A percentile compares a stretch with the other conserved stretches of the same genome.
These are phyloP conservation scores for Eimeria necatrix DNA, from an alignment of 169 alveolate species.

Conservation along the genomic window DNA sequence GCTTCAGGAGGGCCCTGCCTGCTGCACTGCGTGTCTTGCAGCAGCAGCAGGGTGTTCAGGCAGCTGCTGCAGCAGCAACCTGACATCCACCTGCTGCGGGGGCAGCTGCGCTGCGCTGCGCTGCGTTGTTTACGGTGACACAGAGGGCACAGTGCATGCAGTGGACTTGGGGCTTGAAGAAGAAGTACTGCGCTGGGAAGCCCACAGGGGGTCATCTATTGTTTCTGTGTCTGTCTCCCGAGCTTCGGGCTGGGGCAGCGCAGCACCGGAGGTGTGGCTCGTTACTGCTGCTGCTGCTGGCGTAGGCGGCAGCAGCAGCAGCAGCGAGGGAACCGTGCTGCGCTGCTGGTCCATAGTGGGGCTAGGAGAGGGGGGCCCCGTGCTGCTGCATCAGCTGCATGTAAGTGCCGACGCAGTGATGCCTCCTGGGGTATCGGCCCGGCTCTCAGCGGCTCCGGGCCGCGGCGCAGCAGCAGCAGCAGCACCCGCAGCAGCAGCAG, in stretches of 20 bases:
- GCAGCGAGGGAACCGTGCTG: constrained; percentile 24
- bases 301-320: constrained; percentile 24
- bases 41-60: constrained; percentile 69
- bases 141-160: constrained; percentile 75
- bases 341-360: constrained; percentile 60
- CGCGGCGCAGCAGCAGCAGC: constrained; percentile 51
- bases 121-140: constrained; percentile 78
- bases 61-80: constrained; percentile 76
- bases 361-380: constrained; percentile 52
- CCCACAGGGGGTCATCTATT: constrained; percentile 52
- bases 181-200: constrained; percentile 73
- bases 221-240: constrained; percentile 16
- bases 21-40: constrained; percentile 64
- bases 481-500: constrained; percentile 41
- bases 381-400: constrained; percentile 65
- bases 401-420: constrained; percentile 26
- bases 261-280: constrained; percentile 63
- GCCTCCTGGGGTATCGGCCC: not conserved
- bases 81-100: constrained; percentile 67
- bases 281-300: constrained; percentile 46
- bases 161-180: constrained; percentile 62
- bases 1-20: constrained; percentile 57
- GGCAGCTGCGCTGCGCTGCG: constrained; percentile 76
- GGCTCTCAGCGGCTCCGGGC: not conserved
- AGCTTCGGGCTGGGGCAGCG: constrained; percentile 6